Base-by-base conservation (phyloP, 257 asterid species). In the Gynochthodes officinalis region DNA sequence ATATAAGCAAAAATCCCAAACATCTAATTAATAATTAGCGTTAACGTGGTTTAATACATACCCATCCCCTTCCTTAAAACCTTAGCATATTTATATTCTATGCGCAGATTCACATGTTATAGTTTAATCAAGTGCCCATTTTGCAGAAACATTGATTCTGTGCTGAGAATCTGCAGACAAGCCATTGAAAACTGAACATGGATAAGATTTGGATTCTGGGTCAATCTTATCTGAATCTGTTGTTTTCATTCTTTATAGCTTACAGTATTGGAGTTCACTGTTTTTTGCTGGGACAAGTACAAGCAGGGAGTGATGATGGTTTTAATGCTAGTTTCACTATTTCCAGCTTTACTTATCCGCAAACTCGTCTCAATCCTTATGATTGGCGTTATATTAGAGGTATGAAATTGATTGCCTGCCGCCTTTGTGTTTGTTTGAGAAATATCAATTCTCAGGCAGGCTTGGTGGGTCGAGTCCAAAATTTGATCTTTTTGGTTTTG, bases 341-440 rank as follows among this genome's bases (percentile, higher is more conserved):
- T 77, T 95, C 99, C 60, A 89, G 97, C 87, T 86, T 84, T 81
- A 81, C 86, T 7, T 95, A 95, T 80, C 82, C 86, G 15, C 81
- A 50, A 60, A 87, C 92, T 71, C 74, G 43, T 76, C 91, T 95
- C 75, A 83, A 64, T 59, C 96, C 99, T 63, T 95, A 82, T 62
- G 94, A 89, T 5, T 95, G 98, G 99, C 89, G 91, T 39, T 95
- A 92, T 80, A 80, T 92, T 39, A 86, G 83, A 86, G 99, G 99
- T 90, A 75, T 37, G 21, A 59, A 40, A 15, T 62, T 21, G 28
- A 66, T 71, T 37, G 32, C 73, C 67, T 23, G 32, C 33, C 55
- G 18, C 13, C 30, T 0, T 35, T 40, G 42, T 53, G 0, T 69
- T 75, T 60, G 65, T 53, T 71, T 70, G 23, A 33, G 35, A 62